Conservation (phyloP, 164 flowering plant genomes). For the Umbilicus rupestris region DNA sequence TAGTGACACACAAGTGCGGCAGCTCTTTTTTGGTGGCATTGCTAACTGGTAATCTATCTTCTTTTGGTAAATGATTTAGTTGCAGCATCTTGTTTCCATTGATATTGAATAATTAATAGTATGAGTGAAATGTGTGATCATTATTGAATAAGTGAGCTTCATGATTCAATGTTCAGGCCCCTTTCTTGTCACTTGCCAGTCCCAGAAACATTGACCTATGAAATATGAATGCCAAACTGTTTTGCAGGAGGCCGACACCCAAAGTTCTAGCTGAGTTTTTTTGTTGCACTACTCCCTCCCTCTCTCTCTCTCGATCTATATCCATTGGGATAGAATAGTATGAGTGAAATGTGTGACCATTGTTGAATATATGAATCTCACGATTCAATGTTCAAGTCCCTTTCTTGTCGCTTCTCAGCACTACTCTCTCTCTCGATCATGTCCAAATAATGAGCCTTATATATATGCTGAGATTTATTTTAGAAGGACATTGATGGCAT, state of each 20-base stretch:
- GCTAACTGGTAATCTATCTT: constrained; percentile 44
- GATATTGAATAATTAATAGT: background rate
- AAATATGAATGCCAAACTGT: too few species aligned
- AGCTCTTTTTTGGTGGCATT: constrained; percentile 69
- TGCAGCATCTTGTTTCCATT: background rate
- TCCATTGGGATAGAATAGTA: too few species aligned
- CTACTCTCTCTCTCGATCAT: too few species aligned
- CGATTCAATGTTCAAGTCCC: too few species aligned
- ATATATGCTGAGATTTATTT: background rate
- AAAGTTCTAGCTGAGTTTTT: background rate
- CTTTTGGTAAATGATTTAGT: background rate
- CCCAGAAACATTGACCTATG: background rate
- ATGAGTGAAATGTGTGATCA: background rate
- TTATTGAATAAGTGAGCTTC: background rate
- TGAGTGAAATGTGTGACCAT: too few species aligned
- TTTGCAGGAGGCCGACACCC: background rate
- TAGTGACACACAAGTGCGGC: constrained; percentile 85
- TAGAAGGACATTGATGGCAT: background rate
- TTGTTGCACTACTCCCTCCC: background rate
- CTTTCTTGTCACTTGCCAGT: background rate
- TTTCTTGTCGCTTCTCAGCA: too few species aligned
- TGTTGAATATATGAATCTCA: too few species aligned
- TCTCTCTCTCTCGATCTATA: too few species aligned
- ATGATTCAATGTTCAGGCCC: background rate
- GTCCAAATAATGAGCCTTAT: background rate